Evolutionary conservation across 208 protist species (phyloP).

Genomic region (Spongospora subterranea): DNA sequence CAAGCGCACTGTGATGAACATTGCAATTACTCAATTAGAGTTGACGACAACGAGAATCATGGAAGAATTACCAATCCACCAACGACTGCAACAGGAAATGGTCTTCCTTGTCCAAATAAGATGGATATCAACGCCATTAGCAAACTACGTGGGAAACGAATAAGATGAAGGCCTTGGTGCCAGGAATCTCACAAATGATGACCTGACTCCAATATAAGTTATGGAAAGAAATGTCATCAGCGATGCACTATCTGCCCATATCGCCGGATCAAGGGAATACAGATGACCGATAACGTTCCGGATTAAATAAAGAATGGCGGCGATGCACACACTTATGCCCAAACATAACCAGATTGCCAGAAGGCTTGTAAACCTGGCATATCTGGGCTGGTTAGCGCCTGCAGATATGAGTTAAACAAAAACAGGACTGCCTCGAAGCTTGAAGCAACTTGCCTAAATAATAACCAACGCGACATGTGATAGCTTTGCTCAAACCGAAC

Average conservation of each 20-base stretch:
- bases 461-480: constrained; percentile 17
- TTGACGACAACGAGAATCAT: not conserved
- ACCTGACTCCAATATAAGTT: constrained; percentile 50
- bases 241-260: not conserved
- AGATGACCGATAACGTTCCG: not conserved
- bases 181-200: not conserved
- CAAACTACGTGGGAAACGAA: not conserved
- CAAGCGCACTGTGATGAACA: not conserved
- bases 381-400: not conserved
- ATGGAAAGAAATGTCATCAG: not conserved
- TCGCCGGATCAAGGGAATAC: constrained; percentile 1
- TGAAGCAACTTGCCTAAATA: not conserved
- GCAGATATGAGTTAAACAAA: not conserved
- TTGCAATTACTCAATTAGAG: not conserved
- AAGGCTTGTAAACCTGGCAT: not conserved
- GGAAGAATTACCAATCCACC: constrained; percentile 7
- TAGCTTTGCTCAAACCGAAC: constrained; percentile 27
- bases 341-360: no score
- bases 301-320: not conserved
- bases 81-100: constrained; percentile 1
- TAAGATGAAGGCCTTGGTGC: not conserved
- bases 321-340: no score
- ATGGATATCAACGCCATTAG: constrained; percentile 5
- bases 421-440: no score
- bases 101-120: constrained; percentile 24